These are phyloP conservation scores for Chlorella sp. DNA, from an alignment of 139 green algal genomes.

Conservation along the genomic window DNA sequence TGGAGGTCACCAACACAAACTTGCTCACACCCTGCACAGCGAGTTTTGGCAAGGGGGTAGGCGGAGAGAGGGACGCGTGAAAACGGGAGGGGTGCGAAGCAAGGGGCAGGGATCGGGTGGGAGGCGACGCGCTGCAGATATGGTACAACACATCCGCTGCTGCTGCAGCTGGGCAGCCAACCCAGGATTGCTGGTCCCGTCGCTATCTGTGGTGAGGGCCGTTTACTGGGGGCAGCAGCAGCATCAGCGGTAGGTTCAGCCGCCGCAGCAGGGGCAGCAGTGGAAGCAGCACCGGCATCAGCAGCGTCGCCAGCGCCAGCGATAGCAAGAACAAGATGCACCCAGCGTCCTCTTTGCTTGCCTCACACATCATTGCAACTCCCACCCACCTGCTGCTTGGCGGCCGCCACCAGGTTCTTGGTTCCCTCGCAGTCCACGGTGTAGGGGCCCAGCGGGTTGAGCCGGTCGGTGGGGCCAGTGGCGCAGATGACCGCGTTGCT, in stretches of 20 bases:
- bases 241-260: too few species aligned
- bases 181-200: too few species aligned
- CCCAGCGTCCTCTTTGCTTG: neutral
- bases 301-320: too few species aligned
- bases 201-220: too few species aligned
- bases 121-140: too few species aligned
- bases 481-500: conserved; percentile 69
- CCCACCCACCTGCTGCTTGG: conserved; percentile 42
- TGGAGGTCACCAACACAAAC: conserved; percentile 70
- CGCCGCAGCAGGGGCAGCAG: too few species aligned
- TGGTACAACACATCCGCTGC: too few species aligned
- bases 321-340: too few species aligned
- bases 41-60: neutral
- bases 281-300: too few species aligned
- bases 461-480: conserved; percentile 64
- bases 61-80: conserved; percentile 9
- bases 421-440: conserved; percentile 79
- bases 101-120: neutral
- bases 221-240: too few species aligned
- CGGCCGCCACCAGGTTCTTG: conserved; percentile 77
- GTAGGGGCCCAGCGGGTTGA: conserved; percentile 79
- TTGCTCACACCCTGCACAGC: conserved; percentile 23
- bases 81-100: neutral
- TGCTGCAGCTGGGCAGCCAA: too few species aligned
- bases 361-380: neutral